Percentiles rank a stretch among this genome's conserved stretches.
These are phyloP conservation scores for Neonectria magnoliae DNA, from an alignment of 2,329 filamentous ascomycete genomes.

Conservation along the genomic window DNA sequence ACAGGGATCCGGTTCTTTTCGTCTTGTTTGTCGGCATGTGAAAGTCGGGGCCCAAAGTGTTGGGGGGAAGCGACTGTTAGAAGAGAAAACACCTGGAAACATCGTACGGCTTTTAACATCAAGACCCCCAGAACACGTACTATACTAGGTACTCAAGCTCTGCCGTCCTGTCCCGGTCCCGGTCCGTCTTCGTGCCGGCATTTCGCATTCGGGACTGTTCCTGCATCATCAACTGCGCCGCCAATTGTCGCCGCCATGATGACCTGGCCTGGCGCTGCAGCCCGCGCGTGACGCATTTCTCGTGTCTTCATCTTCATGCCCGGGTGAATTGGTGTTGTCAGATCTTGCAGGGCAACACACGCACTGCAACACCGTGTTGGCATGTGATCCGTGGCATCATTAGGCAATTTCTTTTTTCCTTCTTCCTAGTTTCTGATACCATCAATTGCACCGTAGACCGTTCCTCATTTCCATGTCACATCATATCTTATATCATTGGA, in stretches of 20 bases:
- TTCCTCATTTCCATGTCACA: background rate
- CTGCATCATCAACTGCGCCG: background rate
- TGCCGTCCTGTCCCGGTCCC: conserved; percentile 10
- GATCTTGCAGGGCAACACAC: conserved; percentile 19
- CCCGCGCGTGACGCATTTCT: background rate
- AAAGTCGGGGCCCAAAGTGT: conserved; percentile 20
- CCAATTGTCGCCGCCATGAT: conserved; percentile 14
- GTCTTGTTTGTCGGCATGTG: conserved; percentile 18
- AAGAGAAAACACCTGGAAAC: background rate
- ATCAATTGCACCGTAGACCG: no score
- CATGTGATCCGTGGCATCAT: conserved; percentile 15
- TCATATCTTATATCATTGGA: background rate
- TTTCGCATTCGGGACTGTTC: conserved; percentile 25
- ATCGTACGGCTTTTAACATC: conserved; percentile 23
- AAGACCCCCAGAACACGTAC: background rate
- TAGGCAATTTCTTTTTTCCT: background rate
- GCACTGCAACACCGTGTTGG: background rate
- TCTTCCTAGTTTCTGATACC: background rate
- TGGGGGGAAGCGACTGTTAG: conserved; percentile 1
- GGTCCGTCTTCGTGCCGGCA: conserved; percentile 25
- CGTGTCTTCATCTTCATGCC: background rate
- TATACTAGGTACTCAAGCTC: background rate
- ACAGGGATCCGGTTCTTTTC: conserved; percentile 25
- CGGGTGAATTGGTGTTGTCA: background rate
- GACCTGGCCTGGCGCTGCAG: background rate